Base-by-base conservation (phyloP, 108 stramenopile species). In the Nannochloropsis salina region DNA sequence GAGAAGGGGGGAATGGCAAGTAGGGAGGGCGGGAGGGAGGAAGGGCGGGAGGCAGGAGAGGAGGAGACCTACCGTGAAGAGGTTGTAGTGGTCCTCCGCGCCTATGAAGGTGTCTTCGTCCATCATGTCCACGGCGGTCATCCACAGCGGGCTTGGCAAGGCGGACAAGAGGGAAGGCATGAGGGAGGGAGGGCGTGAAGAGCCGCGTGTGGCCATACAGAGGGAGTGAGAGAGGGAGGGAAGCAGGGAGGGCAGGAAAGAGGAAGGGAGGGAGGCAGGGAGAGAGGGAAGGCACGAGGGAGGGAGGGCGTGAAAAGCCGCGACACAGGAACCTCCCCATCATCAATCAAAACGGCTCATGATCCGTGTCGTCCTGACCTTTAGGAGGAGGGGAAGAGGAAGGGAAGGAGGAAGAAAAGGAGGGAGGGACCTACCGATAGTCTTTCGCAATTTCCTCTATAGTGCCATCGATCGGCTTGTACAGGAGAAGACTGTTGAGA, bases 121-220 rank as follows among this genome's bases (percentile, higher is more conserved):
- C 10, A 97, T 83, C 93, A 98, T 96, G 84, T 93, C 95, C 42
- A 97, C 91, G 3, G 96, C 95, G 8, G 98, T 97, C 74, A 95
- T 96, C 94, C 95, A 98, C 84, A 51, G 47, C 12, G 47, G 47
- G 47, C 47, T 51, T 11, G 47, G 47, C 10, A 51, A 12, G 47
- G 47, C 9, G n/a, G n/a, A n/a, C n/a, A n/a, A n/a, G 47, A 51
- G 47, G 47, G 47, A 51, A 12, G 47, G 47, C 9, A 12, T 9
- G 47, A 51, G 47, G 47, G 47, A 51, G 47, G 47, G 47, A 51
- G 47, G 47, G 47, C 9, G 47, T 9, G 47, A 51, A 12, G 47
- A 12, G 47, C 12, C 12, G 47, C 12, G 47, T 11, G 47, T 11
- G 47, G 47, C 12, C 47, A 12, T 11, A 12, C 47, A 51, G 12